Evolutionary conservation across 331 rosid species (phyloP).

Genomic region (Quercus phellos): DNA sequence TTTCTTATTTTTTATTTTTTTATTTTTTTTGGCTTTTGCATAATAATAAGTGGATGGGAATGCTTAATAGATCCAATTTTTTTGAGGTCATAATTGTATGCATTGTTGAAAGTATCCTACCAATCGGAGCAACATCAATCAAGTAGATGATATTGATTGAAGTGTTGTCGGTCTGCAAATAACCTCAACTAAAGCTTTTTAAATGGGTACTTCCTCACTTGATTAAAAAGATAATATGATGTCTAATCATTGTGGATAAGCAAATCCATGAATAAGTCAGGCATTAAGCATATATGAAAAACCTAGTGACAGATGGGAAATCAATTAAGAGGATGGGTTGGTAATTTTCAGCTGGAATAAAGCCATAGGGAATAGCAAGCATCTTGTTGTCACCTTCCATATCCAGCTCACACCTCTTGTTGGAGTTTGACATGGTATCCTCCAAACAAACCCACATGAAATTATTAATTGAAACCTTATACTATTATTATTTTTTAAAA

Average conservation of each 20-base stretch:
- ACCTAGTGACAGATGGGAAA: constrained; percentile 44
- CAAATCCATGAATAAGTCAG: constrained; percentile 8
- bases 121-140: too few relatives aligned
- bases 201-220: neutral
- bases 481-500: neutral
- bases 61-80: too few relatives aligned
- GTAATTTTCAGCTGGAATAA: constrained; percentile 35
- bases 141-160: too few relatives aligned
- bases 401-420: constrained; percentile 64
- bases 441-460: constrained; percentile 71
- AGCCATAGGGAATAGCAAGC: constrained; percentile 40
- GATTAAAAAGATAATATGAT: constrained; percentile 17
- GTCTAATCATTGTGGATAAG: constrained; percentile 21
- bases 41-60: too few relatives aligned
- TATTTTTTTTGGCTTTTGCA: too few relatives aligned
- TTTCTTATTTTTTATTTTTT: too few relatives aligned
- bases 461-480: constrained; percentile 40
- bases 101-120: constrained; percentile 1
- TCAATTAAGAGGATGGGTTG: constrained; percentile 46
- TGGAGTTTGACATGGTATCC: constrained; percentile 51
- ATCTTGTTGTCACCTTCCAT: constrained; percentile 58
- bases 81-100: too few relatives aligned
- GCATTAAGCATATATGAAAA: constrained; percentile 25
- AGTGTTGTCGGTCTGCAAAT: too few relatives aligned
- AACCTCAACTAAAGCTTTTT: neutral